Base-by-base conservation (phyloP, 208 protist species). In the Acanthamoeba culbertsoni region DNA sequence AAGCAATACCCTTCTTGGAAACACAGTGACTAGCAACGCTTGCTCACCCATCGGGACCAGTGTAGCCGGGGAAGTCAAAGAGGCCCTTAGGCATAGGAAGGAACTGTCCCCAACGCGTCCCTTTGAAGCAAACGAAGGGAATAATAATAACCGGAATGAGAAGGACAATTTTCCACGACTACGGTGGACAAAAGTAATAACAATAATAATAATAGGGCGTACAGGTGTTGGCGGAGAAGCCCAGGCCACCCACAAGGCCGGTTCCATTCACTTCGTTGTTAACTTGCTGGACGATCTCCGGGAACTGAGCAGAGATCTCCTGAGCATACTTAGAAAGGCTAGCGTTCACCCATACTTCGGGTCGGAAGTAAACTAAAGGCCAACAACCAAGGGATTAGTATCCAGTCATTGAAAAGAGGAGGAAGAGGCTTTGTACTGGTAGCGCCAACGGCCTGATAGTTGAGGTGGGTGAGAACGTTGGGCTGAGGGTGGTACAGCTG, bases 61-160 rank as follows among this genome's bases (percentile, higher is more conserved):
- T 77, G 68, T 77, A 77, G 33, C 68, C 68, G 68, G 68, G 68
- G 68, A 77, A 77, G 40, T 77, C 68, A n/a, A 77, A 77, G 40
- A 77, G 68, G n/a, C 68, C 68, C 33, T 31, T 46, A 40, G 68
- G 68, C 68, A 77, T 77, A 23, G 68, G 68, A 31, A 77, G 33
- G 68, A 77, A 77, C 68, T 77, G 68, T 48, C 68, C 68, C 68
- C 68, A 77, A 7, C 40, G 68, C 68, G 40, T 31, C 68, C 68
- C 68, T 77, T n/a, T n/a, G n/a, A n/a, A n/a, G n/a, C n/a, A n/a
- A n/a, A n/a, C n/a, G n/a, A n/a, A n/a, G n/a, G n/a, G n/a, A n/a
- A n/a, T n/a, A n/a, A n/a, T n/a, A n/a, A n/a, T n/a, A n/a, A n/a
- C n/a, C n/a, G 28, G 62, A 71, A 71, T 57, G 51, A 57, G 0